Percentiles rank a stretch among this genome's conserved stretches.
Conservation (phyloP, 2,329 filamentous ascomycete species). For the Nemania sp. region DNA sequence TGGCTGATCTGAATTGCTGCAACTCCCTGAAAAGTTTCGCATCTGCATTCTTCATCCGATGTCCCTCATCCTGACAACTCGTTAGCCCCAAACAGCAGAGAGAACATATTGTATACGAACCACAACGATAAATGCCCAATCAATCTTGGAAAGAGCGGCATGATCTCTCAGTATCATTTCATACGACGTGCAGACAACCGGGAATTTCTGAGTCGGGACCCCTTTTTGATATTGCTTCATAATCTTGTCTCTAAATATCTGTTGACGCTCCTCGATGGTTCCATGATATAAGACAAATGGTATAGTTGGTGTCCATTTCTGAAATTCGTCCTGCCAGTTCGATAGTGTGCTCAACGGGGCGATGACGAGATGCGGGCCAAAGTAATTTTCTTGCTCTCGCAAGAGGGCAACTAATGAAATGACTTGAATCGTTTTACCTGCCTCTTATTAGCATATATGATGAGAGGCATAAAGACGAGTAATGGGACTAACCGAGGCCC, state of each 20-base stretch:
- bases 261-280: constrained; percentile 73
- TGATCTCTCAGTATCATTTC: constrained; percentile 95
- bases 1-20: constrained; percentile 86
- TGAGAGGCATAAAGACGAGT: background rate
- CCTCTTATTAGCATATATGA: constrained; percentile 6
- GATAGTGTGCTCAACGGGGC: constrained; percentile 89
- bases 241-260: constrained; percentile 74
- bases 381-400: constrained; percentile 80
- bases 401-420: constrained; percentile 86
- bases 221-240: constrained; percentile 69
- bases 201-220: constrained; percentile 69
- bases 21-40: constrained; percentile 89
- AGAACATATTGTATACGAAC: constrained; percentile 48
- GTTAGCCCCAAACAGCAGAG: constrained; percentile 24
- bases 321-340: constrained; percentile 96
- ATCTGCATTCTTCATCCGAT: constrained; percentile 96
- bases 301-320: constrained; percentile 85
- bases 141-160: constrained; percentile 77
- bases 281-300: constrained; percentile 93
- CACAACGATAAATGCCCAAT: constrained; percentile 98
- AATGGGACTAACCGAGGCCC: constrained; percentile 66
- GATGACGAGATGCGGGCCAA: constrained; percentile 87
- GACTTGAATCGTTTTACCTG: constrained; percentile 88
- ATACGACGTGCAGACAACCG: constrained; percentile 91
- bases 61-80: constrained; percentile 76